Conservation (phyloP, 192 early-diverging fungal species). For the Mortierella claussenii region DNA sequence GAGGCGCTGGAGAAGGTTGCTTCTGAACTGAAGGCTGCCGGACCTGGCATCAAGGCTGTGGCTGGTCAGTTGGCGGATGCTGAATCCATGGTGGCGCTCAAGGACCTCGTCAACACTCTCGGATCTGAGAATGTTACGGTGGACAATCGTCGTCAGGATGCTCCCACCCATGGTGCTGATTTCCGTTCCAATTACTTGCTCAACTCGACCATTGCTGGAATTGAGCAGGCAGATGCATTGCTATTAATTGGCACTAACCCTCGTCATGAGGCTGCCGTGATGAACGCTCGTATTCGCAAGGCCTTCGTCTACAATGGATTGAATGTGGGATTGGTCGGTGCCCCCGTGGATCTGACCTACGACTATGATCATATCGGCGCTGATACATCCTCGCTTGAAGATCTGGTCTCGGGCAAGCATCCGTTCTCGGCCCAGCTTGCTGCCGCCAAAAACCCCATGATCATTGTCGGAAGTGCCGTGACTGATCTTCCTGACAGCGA, state of each 20-base stretch:
- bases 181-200: conserved; percentile 91
- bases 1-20: conserved; percentile 84
- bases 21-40: conserved; percentile 69
- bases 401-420: conserved; percentile 72
- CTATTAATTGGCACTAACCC: conserved; percentile 96
- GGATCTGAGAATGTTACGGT: conserved; percentile 90
- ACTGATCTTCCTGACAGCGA: conserved; percentile 79
- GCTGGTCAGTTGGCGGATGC: conserved; percentile 95
- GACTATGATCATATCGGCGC: conserved; percentile 88
- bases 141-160: conserved; percentile 70
- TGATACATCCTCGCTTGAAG: conserved; percentile 72
- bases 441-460: conserved; percentile 88
- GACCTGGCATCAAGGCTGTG: conserved; percentile 79
- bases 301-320: conserved; percentile 85
- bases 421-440: conserved; percentile 80
- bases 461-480: conserved; percentile 87
- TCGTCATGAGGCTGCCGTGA: conserved; percentile 93
- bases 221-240: conserved; percentile 93
- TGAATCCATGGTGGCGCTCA: conserved; percentile 92
- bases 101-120: conserved; percentile 91
- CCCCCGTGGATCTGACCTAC: conserved; percentile 84
- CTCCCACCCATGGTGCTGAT: conserved; percentile 70
- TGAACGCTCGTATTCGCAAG: conserved; percentile 98
- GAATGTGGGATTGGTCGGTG: conserved; percentile 86
- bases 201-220: conserved; percentile 84